Evolutionary conservation across 495 filamentous ascomycete species (phyloP).

Genomic region (Trichoderma erinaceum): DNA sequence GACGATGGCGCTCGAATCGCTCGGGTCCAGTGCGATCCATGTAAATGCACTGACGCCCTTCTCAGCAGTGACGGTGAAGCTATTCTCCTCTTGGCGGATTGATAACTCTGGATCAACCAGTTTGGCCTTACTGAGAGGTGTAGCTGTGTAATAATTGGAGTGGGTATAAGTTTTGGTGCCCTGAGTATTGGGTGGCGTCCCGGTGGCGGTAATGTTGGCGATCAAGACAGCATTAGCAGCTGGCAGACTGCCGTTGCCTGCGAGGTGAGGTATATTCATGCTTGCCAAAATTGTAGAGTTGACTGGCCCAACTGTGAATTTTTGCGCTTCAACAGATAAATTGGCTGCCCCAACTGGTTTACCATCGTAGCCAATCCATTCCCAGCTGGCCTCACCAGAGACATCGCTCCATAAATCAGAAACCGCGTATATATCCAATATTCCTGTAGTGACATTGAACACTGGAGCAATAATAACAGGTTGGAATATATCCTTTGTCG

Average conservation of each 20-base stretch:
- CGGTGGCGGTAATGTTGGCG: constrained; percentile 48
- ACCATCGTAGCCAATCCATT: constrained; percentile 29
- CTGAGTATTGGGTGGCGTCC: constrained; percentile 48
- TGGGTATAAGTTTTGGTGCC: constrained; percentile 26
- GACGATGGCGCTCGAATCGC: constrained; percentile 29
- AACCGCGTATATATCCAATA: constrained; percentile 55
- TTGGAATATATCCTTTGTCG: constrained; percentile 54
- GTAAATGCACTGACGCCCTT: constrained; percentile 8
- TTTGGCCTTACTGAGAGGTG: background rate
- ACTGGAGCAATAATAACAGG: constrained; percentile 57
- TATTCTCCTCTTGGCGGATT: background rate
- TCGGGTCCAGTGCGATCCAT: constrained; percentile 1
- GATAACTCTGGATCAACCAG: background rate
- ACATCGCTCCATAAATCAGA: constrained; percentile 46
- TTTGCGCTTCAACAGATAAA: constrained; percentile 8
- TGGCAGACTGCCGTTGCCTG: constrained; percentile 31
- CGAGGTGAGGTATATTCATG: constrained; percentile 29
- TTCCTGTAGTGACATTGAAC: constrained; percentile 49
- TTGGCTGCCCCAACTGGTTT: constrained; percentile 7
- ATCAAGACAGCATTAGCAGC: constrained; percentile 46
- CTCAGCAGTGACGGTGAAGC: constrained; percentile 1
- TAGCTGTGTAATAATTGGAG: constrained; percentile 6
- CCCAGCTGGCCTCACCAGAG: constrained; percentile 23
- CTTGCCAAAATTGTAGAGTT: constrained; percentile 54
- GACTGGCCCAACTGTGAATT: constrained; percentile 52